Base-by-base conservation (phyloP, 257 asterid genomes). In the Forsythia viridissima region DNA sequence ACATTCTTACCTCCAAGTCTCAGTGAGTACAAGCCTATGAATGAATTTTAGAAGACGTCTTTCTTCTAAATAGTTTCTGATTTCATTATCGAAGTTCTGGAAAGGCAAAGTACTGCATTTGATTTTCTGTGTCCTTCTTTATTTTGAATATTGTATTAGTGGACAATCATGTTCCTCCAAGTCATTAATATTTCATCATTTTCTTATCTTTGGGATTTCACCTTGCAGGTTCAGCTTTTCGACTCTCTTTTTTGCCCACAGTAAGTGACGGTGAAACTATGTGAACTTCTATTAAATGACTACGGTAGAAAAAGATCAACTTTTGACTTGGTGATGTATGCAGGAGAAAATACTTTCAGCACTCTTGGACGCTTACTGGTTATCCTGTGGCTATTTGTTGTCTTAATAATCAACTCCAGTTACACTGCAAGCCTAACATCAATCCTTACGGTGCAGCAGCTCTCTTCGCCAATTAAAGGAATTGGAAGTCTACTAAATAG, bases 381-480 rank as follows among this genome's bases (percentile, higher is more conserved):
- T n/a, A 73, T 83, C 7, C 24, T 91, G 13, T 91, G 96, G 96
- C 86, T 91, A 8, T 91, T 91, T 70, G 92, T 84, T 75, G 91
- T 89, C 65, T 81, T 91, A 44, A 85, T 91, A 67, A 85, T 91
- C 41, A 89, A 80, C 78, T 87, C 91, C 3, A 91, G 91, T 76
- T 91, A 91, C 74, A 91, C 92, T 13, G 92, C 96, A 7, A 89
- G 89, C 81, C 86, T 89, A 67, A 89, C 96, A 37, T 91, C 96
- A 15, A 91, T 88, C 81, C 92, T 91, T 3, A 91, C 96, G 0
- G 94, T 85, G 70, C 91, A 91, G 77, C 88, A 82, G 74, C 89
- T 91, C 42, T 79, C 86, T 37, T 86, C 94, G 0, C 80, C 96
- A 1, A 86, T 91, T 30, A 84, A 82, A 81, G 96, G 96, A 68